These are phyloP conservation scores for Ensete ventricosum DNA, from an alignment of 176 grass and related monocot species.

Conservation along the genomic window DNA sequence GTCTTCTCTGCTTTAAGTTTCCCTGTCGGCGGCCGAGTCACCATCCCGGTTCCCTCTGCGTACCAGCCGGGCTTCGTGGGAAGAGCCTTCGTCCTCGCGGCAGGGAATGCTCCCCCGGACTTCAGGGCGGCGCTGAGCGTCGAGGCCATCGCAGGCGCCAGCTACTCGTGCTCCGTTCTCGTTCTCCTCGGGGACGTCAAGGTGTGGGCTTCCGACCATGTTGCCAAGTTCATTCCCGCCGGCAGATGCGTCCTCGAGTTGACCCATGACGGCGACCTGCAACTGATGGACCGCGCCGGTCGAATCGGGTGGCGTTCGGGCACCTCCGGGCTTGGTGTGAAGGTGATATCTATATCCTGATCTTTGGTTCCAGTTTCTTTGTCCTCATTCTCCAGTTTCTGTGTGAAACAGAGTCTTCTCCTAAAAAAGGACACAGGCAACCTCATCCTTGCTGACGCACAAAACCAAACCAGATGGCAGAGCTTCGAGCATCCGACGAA, in stretches of 20 bases:
- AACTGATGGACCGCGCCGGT: conserved; percentile 20
- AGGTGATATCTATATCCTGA: conserved; percentile 19
- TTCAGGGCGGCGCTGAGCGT: conserved; percentile 30
- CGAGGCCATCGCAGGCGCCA: conserved; percentile 6
- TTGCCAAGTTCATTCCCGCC: conserved; percentile 12
- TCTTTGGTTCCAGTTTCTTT: not conserved
- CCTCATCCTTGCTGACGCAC: conserved; percentile 34
- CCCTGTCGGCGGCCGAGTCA: conserved; percentile 19
- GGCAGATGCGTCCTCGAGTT: conserved; percentile 28
- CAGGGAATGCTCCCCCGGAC: conserved; percentile 4
- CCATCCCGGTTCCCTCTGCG: conserved; percentile 17
- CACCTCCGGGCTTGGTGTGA: conserved; percentile 29
- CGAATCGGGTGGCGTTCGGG: conserved; percentile 24
- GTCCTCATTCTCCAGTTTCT: not conserved
- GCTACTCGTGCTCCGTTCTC: conserved; percentile 30
- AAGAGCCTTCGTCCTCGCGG: conserved; percentile 22
- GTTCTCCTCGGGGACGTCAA: conserved; percentile 29
- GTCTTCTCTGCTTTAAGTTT: conserved; percentile 17
- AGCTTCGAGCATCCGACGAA: conserved; percentile 40
- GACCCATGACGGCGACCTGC: conserved; percentile 28
- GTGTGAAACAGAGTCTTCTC: conserved; percentile 40
- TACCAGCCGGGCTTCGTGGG: conserved; percentile 28
- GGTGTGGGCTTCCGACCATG: conserved; percentile 42
- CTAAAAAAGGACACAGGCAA: conserved; percentile 36
- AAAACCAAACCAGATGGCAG: conserved; percentile 41